Conservation (phyloP, 2,329 filamentous ascomycete genomes). For the Fusarium chaquense region DNA sequence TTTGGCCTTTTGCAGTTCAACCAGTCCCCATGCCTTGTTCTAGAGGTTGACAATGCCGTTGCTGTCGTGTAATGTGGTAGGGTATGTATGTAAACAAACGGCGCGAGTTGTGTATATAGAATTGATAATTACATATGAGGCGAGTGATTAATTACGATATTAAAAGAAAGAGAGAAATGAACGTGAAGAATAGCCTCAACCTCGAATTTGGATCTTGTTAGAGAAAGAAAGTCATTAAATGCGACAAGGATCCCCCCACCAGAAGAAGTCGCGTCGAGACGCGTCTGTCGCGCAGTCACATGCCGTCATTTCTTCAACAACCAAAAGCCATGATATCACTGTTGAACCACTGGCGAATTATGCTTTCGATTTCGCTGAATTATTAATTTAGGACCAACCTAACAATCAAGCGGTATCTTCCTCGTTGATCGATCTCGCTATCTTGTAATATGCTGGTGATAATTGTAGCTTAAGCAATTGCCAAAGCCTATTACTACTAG, state of each 20-base stretch:
- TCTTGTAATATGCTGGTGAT: background rate
- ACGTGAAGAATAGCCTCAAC: background rate
- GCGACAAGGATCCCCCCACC: constrained; percentile 25
- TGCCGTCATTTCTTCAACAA: background rate
- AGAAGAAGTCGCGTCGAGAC: constrained; percentile 29
- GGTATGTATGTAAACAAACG: background rate
- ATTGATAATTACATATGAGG: background rate
- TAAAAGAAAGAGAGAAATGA: background rate
- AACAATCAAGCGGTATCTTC: background rate
- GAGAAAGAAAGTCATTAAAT: constrained; percentile 7
- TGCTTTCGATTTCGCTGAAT: background rate
- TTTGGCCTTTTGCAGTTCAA: background rate
- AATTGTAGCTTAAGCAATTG: background rate
- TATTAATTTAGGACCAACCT: background rate
- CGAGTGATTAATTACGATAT: background rate
- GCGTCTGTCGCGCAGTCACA: constrained; percentile 40
- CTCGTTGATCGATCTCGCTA: background rate
- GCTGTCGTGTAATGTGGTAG: background rate
- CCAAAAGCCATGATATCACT: constrained; percentile 33
- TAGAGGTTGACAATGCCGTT: background rate
- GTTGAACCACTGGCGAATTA: background rate
- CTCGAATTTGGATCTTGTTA: background rate
- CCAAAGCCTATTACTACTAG: background rate
- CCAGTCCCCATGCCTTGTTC: constrained; percentile 19
- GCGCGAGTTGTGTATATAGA: no score